Evolutionary conservation across 495 filamentous ascomycete genomes (phyloP).

Genomic region (Podospora sp.): DNA sequence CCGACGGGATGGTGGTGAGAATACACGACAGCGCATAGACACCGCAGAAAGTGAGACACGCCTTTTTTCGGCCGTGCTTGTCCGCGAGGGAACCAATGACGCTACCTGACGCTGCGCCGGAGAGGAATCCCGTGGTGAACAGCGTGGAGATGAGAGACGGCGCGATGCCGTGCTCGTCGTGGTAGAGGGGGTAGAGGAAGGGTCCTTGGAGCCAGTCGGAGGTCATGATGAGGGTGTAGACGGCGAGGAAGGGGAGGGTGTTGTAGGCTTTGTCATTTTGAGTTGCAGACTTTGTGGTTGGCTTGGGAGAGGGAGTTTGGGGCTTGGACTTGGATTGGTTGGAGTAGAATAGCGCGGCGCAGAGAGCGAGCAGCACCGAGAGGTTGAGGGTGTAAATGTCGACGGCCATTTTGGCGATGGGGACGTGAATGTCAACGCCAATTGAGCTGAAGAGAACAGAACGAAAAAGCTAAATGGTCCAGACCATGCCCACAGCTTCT

Average conservation of each 20-base stretch:
- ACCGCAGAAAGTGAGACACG: conserved; percentile 55
- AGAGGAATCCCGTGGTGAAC: conserved; percentile 56
- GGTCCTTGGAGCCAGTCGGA: conserved; percentile 63
- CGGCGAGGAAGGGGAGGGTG: conserved; percentile 42
- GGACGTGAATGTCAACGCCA: not conserved
- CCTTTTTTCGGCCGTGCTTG: conserved; percentile 48
- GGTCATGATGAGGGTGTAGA: conserved; percentile 53
- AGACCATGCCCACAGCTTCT: not conserved
- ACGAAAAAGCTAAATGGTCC: not conserved
- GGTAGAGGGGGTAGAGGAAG: conserved; percentile 59
- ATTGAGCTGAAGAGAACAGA: not conserved
- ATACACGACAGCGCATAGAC: conserved; percentile 54
- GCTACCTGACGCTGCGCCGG: conserved; percentile 50
- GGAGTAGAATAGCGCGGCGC: conserved; percentile 27
- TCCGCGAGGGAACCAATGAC: conserved; percentile 55
- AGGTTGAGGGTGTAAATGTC: conserved; percentile 35
- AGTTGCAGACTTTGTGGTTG: not conserved
- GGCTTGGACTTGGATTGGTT: not conserved
- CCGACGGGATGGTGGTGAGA: conserved; percentile 42
- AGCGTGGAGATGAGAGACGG: conserved; percentile 50
- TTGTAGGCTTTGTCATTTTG: not conserved
- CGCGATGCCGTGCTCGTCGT: conserved; percentile 50
- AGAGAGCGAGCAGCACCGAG: conserved; percentile 29
- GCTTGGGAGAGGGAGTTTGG: not conserved
- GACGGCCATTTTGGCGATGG: conserved; percentile 17